These are phyloP conservation scores for Madurella fahalii DNA, from an alignment of 2,329 filamentous ascomycete genomes.

Conservation along the genomic window DNA sequence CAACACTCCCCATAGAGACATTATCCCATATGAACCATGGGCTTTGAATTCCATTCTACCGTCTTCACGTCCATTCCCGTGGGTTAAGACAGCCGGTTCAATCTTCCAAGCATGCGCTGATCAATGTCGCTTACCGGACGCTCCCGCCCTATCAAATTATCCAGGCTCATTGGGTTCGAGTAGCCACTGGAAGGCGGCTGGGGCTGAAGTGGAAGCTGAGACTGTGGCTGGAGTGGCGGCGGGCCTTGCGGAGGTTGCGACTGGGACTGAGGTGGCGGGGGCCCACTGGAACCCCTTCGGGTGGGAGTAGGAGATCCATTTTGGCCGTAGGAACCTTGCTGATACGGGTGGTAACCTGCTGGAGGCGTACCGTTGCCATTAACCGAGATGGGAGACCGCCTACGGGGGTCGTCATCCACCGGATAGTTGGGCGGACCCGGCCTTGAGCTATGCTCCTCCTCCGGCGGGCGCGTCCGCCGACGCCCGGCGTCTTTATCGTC, in stretches of 20 bases:
- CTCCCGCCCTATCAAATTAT: slow-evolving; percentile 39
- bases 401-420: slow-evolving; percentile 46
- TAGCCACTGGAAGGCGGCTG: slow-evolving; percentile 33
- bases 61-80: neutral
- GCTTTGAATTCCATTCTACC: neutral
- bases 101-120: slow-evolving; percentile 49
- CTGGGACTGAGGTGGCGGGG: slow-evolving; percentile 5
- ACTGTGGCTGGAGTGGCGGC: slow-evolving; percentile 2
- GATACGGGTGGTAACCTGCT: slow-evolving; percentile 34
- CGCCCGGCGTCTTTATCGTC: slow-evolving; percentile 35
- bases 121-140: slow-evolving; percentile 46
- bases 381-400: slow-evolving; percentile 49
- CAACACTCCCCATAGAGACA: too few species aligned
- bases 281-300: slow-evolving; percentile 31
- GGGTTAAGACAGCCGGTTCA: slow-evolving; percentile 38
- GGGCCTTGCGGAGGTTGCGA: slow-evolving; percentile 25
- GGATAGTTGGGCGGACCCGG: slow-evolving; percentile 45
- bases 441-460: slow-evolving; percentile 39
- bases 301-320: slow-evolving; percentile 37
- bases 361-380: slow-evolving; percentile 48
- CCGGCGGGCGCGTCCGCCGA: slow-evolving; percentile 36
- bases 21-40: too few species aligned
- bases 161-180: slow-evolving; percentile 51
- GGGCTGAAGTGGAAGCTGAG: slow-evolving; percentile 2
- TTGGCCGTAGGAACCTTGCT: slow-evolving; percentile 31